These are phyloP conservation scores for Paratinospora sagittata DNA, from an alignment of 164 flowering plant genomes.

Conservation along the genomic window DNA sequence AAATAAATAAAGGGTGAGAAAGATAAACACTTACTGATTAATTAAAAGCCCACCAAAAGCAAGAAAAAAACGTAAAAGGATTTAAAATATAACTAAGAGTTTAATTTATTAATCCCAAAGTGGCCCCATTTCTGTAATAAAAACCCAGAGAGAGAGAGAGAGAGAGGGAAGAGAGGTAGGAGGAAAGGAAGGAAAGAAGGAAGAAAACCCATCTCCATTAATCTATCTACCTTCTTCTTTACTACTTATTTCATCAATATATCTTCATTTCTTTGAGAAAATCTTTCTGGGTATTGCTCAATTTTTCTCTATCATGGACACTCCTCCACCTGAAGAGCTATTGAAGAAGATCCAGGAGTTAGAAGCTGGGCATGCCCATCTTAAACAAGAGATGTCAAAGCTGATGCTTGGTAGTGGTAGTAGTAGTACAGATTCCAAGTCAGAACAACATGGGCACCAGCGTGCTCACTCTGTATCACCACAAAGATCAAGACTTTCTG, in stretches of 20 bases:
- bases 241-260: neutral
- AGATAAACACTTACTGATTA: neutral
- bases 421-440: slow-evolving; percentile 11
- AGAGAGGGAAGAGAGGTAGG: too few species aligned
- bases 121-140: neutral
- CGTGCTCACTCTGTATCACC: slow-evolving; percentile 82
- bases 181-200: too few species aligned
- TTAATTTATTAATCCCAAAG: neutral
- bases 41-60: neutral
- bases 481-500: slow-evolving; percentile 34
- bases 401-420: slow-evolving; percentile 27
- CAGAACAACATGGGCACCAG: slow-evolving; percentile 25
- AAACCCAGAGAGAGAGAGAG: neutral
- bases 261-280: neutral
- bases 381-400: slow-evolving; percentile 72
- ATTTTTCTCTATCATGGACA: slow-evolving; percentile 24
- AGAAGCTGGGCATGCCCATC: slow-evolving; percentile 69
- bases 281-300: neutral
- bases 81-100: neutral
- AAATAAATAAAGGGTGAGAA: neutral
- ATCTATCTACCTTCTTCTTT: neutral
- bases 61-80: neutral
- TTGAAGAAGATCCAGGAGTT: slow-evolving; percentile 76
- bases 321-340: slow-evolving; percentile 61
- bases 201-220: neutral